Evolutionary conservation across 1,284 basidiomycete genomes (phyloP), one percentile per base, ranked within the genome.

Genomic region (Tremellales sp.): DNA sequence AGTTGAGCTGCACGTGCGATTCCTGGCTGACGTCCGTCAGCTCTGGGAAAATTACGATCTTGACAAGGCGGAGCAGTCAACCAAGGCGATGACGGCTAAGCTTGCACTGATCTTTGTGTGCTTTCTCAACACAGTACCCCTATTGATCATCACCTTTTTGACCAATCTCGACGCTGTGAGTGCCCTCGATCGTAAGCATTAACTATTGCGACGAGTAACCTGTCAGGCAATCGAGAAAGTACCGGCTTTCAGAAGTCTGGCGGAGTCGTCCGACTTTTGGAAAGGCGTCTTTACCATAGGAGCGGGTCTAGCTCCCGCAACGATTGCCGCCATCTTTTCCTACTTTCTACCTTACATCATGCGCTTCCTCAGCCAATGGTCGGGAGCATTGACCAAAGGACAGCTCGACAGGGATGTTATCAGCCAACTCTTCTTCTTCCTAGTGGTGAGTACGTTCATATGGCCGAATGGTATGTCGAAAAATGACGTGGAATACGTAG

Each of bases 341-440:
- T 62, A 62, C 40, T 15, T 63, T 31, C 45, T 68, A n/a, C 66
- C 66, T 10, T 59, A 61, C 35, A 45, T 61, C 22, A 62, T 68
- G 54, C 51, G 66, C 6, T 33, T 50, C 12, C 42, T 68, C 3
- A 56, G 55, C 29, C 44, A 47, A 22, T 66, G 61, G 59, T 66
- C 64, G 4, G 66, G 66, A 0, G 61, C 66, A 4, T 43, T 65
- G 11, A 61, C 57, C 7, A 33, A 60, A 29, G 63, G 66, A 25
- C 58, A 66, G 40, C 52, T 68, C 22, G 66, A 68, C 43, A 60
- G 61, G 41, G 53, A 60, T 43, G 62, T 65, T 33, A 59, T 65
- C 7, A 44, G 57, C 23, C 61, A 62, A 37, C 52, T 66, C 11
- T 68, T 65, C 49, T 43, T 57, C 17, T 68, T 67, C 35, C 45